Evolutionary conservation across 345 rosid genomes (phyloP), one percentile per base, ranked within the genome.

Genomic region (Fremontodendron californicum): DNA sequence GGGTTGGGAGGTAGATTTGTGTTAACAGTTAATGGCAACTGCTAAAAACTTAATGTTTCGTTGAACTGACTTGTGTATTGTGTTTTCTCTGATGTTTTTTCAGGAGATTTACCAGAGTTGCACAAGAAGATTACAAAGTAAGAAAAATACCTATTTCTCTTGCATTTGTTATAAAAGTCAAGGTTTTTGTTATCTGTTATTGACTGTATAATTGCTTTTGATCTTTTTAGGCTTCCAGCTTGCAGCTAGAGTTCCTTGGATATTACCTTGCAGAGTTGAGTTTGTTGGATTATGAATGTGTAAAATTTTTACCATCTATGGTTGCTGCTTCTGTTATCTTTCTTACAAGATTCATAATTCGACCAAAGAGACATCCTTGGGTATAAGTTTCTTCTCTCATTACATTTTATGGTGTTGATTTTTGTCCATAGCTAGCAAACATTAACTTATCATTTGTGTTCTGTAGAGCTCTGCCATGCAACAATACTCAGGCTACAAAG

Each of bases 231-330:
- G 75, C 73, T 27, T 68, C 82, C 15, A 79, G 80, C 81, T 85
- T 89, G 78, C 92, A 84, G 79, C 68, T 94, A 61, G 97, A 91
- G 86, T 90, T 90, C 82, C 86, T 94, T 37, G 91, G 95, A n/a
- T 84, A 62, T 84, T 91, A 93, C 79, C 90, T 94, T 73, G 90
- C 95, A 0, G 98, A 91, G 81, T 78, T 94, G 68, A 88, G 94
- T 81, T 78, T 94, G 78, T 76, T 93, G 84, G 98, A 94, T 31
- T 90, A 93, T 48, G 75, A 63, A 49, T 87, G 87, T 79, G 68
- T 94, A 74, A 88, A 88, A 77, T 90, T 89, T 78, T 78, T 94
- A 64, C 97, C 98, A 0, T 94, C 98, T 49, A 6, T 85, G 75
- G 88, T 91, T 57, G 97, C 97, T 84, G 91, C 93, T 29, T 89